Evolutionary conservation across 2,329 filamentous ascomycete genomes (phyloP), one percentile per base, ranked within the genome.

Genomic region (Hirsutella thompsonii): DNA sequence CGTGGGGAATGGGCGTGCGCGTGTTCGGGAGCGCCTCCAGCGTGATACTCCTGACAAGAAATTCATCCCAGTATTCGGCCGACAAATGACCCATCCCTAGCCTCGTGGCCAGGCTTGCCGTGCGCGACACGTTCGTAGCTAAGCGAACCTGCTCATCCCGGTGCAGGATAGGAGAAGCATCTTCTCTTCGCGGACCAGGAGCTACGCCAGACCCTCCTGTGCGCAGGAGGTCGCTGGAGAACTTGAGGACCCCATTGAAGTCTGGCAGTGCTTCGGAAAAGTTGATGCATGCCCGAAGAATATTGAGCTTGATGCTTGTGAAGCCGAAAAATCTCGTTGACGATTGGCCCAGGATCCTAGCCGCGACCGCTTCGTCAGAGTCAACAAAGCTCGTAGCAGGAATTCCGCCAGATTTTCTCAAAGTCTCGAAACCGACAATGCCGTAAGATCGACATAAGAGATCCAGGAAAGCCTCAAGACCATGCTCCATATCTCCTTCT

Each of bases 61-160:
- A 96, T 53, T 94, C 87, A 57, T 98, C 92, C 92, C 92, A 98
- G 56, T 95, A 98, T 50, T 92, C 83, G 5, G 87, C 88, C 40
- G 79, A 72, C 34, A 90, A 61, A 42, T 81, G 64, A 5, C 72
- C 66, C 21, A 88, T 64, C 1, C 88, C 88, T 20, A 95, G 62
- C 44, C 83, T 80, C 45, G 75, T 76, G 1, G 84, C 81, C n/a
- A 92, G 76, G 26, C 71, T 76, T 23, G 89, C 77, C 1, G 89
- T 94, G 46, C 90, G 83, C 29, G 81, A 77, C 44, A 98, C 89
- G 50, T 90, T 94, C 36, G 83, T 84, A 37, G 81, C 72, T n/a
- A 96, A 67, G 20, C 83, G 78, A 19, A 83, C 68, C 61, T 98
- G 92, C 54, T 96, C 92, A 42, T 96, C 89, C 40, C 75, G 73